phyloP scores from a whole-genome alignment of 2,329 filamentous ascomycete genomes.

The Periconia macrospinosa region DNA sequence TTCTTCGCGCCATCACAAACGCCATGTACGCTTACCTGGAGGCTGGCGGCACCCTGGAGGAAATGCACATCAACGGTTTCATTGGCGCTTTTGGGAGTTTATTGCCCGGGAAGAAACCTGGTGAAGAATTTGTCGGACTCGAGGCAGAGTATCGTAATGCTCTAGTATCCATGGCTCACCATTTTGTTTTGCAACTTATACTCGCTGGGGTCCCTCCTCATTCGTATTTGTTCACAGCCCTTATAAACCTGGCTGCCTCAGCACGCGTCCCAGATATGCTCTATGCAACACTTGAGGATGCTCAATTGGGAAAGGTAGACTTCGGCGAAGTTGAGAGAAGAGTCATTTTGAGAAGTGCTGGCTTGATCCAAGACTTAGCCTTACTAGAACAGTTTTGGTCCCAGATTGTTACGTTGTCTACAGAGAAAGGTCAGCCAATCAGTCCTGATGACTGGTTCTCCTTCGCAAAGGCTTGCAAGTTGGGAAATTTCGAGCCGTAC shows the following conservation, averaged over 20 bases:
- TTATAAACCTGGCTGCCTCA: conserved; percentile 35
- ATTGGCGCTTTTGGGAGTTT: conserved; percentile 37
- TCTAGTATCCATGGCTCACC: conserved; percentile 27
- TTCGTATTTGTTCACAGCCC: conserved; percentile 23
- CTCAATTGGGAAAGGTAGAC: conserved; percentile 19
- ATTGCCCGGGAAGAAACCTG: conserved; percentile 20
- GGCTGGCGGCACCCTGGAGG: conserved; percentile 39
- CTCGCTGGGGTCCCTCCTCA: conserved; percentile 30
- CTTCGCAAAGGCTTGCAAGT: conserved; percentile 34
- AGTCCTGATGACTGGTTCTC: conserved; percentile 35
- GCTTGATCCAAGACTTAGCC: conserved; percentile 22
- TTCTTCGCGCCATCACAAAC: conserved; percentile 46
- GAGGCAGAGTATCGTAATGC: conserved; percentile 22
- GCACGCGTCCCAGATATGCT: conserved; percentile 28
- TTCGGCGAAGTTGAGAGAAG: conserved; percentile 24
- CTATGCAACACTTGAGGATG: conserved; percentile 25
- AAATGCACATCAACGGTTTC: conserved; percentile 42
- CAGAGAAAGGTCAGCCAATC: conserved; percentile 23
- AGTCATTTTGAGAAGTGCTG: conserved; percentile 31
- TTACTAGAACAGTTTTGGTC: conserved; percentile 37
- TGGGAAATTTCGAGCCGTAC: conserved; percentile 21
- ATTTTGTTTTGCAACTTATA: conserved; percentile 24
- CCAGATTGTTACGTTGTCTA: conserved; percentile 21
- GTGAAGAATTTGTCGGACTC: conserved; percentile 19
- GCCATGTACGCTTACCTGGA: conserved; percentile 47